Evolutionary conservation across 2,329 filamentous ascomycete species (phyloP).

Genomic region (Malbranchea zuffiana): DNA sequence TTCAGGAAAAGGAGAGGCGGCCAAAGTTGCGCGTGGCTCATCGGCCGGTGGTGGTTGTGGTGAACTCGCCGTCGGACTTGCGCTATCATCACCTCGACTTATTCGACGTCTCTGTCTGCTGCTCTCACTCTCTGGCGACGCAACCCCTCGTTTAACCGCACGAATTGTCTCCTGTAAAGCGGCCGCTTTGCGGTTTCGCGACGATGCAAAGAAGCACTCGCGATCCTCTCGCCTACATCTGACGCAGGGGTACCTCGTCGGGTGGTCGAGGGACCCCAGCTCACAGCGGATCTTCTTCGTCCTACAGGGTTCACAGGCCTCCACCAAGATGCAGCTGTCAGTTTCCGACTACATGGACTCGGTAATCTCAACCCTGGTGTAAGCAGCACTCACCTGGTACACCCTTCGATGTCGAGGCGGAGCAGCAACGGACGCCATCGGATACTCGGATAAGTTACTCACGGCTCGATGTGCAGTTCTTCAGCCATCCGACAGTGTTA

Average conservation of each 20-base stretch:
- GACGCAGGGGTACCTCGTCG: conserved; percentile 75
- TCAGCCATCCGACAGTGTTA: too few relatives aligned
- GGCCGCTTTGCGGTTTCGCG: conserved; percentile 35
- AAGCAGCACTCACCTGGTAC: conserved; percentile 11
- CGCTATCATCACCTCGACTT: neutral
- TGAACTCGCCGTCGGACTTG: neutral
- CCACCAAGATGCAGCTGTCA: neutral
- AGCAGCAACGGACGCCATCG: too few relatives aligned
- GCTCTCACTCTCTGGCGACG: neutral
- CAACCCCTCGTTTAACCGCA: neutral
- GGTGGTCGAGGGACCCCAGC: conserved; percentile 57
- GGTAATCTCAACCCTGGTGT: neutral
- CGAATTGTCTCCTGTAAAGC: neutral
- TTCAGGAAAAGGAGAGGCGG: neutral
- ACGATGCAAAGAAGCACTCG: conserved; percentile 82
- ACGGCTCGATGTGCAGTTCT: too few relatives aligned
- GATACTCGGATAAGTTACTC: too few relatives aligned
- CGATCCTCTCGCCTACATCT: conserved; percentile 80
- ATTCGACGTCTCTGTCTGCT: too few relatives aligned
- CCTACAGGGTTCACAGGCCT: conserved; percentile 24
- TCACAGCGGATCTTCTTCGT: conserved; percentile 25
- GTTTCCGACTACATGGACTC: too few relatives aligned
- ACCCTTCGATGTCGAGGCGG: conserved; percentile 10
- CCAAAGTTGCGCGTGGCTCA: neutral
- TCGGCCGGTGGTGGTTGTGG: neutral